Evolutionary conservation across 495 filamentous ascomycete genomes (phyloP), one percentile per base, ranked within the genome.

Genomic region (Hypoxylon perforatum): DNA sequence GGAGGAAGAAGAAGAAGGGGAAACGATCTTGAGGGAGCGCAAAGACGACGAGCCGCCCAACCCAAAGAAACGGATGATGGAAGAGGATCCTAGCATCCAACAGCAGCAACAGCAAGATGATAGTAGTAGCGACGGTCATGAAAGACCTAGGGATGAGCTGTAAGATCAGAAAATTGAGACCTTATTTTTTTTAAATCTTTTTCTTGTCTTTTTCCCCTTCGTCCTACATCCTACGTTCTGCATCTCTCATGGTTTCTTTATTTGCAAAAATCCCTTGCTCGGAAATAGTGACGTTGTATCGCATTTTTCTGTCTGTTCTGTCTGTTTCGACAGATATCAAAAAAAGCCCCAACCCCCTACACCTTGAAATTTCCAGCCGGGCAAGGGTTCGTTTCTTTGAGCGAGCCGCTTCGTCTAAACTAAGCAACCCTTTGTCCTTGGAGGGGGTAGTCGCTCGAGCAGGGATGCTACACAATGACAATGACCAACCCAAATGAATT

Each of bases 1-100:
- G 51, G 68, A 57, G 46, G 61, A 71, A 57, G 60, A 65, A 4
- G 46, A 57, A 11, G 68, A 66, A 4, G 80, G 80, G 33, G 81
- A 81, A 56, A 76, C 75, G 23, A 75, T 82, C 19, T 70, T 78
- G 45, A 78, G 82, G 25, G 80, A 82, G 47, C 81, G 84, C 33
- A 73, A 76, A 56, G 72, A 76, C 39, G 80, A 81, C 44, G 82
- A 81, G 56, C 65, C 74, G 19, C 79, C 81, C 23, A 94, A 94
- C 78, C 82, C 90, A 14, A 94, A 90, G 81, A 97, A 96, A 79
- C 81, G 92, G 74, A 91, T 94, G 87, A 93, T 88, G 83, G 91
- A 95, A 74, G 87, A 87, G 60, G 85, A 85, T 45, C 72, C 69
- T 47, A 30, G 50, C 36, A 19, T 21, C 28, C 54, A 44, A 7